Evolutionary conservation across 2,329 filamentous ascomycete species (phyloP), one percentile per base, ranked within the genome.

Genomic region (Aspergillus novofumigatus): DNA sequence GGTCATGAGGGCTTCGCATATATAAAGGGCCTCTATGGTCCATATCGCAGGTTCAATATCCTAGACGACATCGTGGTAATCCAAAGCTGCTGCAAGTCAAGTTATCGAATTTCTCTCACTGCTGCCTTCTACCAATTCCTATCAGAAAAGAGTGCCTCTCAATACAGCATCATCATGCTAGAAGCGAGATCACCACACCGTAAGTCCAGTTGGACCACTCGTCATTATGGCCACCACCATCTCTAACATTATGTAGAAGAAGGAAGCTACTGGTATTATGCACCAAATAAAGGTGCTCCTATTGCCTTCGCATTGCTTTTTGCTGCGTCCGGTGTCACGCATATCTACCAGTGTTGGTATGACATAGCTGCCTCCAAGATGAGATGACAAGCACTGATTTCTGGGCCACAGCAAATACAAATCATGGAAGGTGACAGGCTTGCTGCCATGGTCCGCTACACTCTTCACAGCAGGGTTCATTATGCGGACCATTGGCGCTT

Each of bases 241-340:
- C 26, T 42, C 55, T 67, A 47, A 69, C 42, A 38, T 26, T 9
- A 29, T 20, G 10, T 23, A 72, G 71, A 73, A 57, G 65, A 68
- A 38, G 71, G 66, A 23, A 74, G 72, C 50, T 65, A 70, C 53
- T 78, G 72, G 71, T 71, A 71, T 58, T 77, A 78, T 63, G 68
- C 68, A 9, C 76, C 76, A 2, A 75, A 72, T 44, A 75, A 77
- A 63, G 75, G 73, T 4, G 71, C 72, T 6, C 70, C 76, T 3
- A 74, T 76, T 45, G 69, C 69, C 9, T 78, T 78, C 62, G 72
- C 72, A 2, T 63, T 75, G 8, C 65, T 77, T 9, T 78, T 78
- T 57, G 56, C 69, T 21, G 55, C 72, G 10, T 78, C 75, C 3
- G 75, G 72, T 1, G 29, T 61, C 17, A 58, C 71, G 9, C 76